Conservation (phyloP, 1,284 basidiomycete genomes). For the Tranzscheliella williamsii region DNA sequence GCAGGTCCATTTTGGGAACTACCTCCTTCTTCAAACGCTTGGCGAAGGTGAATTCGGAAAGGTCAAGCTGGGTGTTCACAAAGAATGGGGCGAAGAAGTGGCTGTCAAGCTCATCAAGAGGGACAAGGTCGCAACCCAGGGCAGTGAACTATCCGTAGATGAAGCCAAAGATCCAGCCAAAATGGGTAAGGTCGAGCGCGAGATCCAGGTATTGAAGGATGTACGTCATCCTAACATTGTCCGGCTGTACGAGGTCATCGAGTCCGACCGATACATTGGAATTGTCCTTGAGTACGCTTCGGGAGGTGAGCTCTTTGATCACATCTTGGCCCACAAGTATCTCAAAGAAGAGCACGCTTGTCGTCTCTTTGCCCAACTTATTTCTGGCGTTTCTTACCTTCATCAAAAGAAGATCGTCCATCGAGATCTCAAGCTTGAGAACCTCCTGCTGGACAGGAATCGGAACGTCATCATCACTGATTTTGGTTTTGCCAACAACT, state of each 20-base stretch:
- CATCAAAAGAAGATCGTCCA: conserved; percentile 99
- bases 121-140: conserved; percentile 82
- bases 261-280: conserved; percentile 99
- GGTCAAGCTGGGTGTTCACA: conserved; percentile 95
- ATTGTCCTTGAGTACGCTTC: conserved; percentile 99
- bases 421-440: conserved; percentile 98
- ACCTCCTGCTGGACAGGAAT: conserved; percentile 91
- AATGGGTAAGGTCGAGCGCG: conserved; percentile 93
- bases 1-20: conserved; percentile 61
- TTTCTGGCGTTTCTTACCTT: conserved; percentile 98
- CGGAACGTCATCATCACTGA: conserved; percentile 99
- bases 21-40: conserved; percentile 59
- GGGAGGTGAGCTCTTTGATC: conserved; percentile 94
- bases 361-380: conserved; percentile 95
- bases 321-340: conserved; percentile 96
- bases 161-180: conserved; percentile 65
- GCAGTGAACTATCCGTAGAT: conserved; percentile 37
- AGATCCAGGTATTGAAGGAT: conserved; percentile 91
- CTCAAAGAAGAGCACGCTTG: conserved; percentile 92
- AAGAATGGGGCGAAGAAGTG: conserved; percentile 93
- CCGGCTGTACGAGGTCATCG: conserved; percentile 95
- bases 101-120: conserved; percentile 96
- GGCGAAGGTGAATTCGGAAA: conserved; percentile 99
- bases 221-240: conserved; percentile 99
- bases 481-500: conserved; percentile 98